A percentile compares a stretch with the other conserved stretches of the same genome.
Conservation (phyloP, 1,284 basidiomycete genomes). For the Meripilus lineatus region DNA sequence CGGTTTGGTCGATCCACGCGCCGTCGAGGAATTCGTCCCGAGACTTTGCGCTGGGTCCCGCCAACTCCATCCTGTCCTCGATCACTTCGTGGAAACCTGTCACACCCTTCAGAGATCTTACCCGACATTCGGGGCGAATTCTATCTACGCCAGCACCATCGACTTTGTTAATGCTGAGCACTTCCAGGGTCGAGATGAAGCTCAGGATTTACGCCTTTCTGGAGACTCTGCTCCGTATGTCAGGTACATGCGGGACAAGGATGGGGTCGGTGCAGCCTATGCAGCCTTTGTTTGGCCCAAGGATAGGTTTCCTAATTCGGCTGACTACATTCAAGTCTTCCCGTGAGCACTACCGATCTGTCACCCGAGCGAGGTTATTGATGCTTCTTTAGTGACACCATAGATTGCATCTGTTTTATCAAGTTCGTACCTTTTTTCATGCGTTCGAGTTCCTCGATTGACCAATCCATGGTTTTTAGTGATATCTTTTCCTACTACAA, state of each 20-base stretch:
- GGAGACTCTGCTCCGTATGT: neutral
- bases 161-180: neutral
- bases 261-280: neutral
- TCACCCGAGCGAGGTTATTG: no score
- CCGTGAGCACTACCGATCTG: constrained; percentile 2
- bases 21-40: constrained; percentile 1
- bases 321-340: neutral
- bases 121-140: neutral
- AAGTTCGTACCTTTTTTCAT: no score
- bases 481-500: constrained; percentile 3
- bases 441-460: no score
- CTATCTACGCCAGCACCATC: neutral
- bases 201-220: no score
- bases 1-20: no score
- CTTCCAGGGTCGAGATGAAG: neutral
- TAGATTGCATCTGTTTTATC: no score
- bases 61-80: constrained; percentile 5
- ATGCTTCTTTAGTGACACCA: no score
- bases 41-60: neutral
- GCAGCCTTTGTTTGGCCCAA: constrained; percentile 5
- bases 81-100: neutral
- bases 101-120: neutral
- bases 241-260: neutral
- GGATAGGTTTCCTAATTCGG: neutral
- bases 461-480: no score